Percentiles rank a stretch among this genome's conserved stretches.
Conservation (phyloP, 1,284 basidiomycete genomes). For the Apiotrichum gracile region DNA sequence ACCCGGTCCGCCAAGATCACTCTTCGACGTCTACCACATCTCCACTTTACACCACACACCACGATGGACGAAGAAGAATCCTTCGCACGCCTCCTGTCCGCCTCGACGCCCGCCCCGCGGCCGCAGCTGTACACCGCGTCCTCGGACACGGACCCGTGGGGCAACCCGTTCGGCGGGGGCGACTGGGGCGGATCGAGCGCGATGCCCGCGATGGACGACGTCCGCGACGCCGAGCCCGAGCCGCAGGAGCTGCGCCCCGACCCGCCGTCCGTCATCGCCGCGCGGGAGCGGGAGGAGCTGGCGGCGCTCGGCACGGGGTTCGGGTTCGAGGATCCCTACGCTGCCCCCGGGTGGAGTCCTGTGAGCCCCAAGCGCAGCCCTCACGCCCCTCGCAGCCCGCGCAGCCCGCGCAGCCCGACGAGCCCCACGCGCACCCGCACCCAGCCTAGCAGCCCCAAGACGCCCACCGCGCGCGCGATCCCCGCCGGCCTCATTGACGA, state of each 20-base stretch:
- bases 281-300: constrained; percentile 28
- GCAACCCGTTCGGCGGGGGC: constrained; percentile 43
- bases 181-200: constrained; percentile 8
- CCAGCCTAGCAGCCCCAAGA: background rate
- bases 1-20: too few relatives aligned
- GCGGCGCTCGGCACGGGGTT: background rate
- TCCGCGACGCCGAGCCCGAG: constrained; percentile 2
- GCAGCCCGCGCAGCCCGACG: background rate
- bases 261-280: constrained; percentile 40
- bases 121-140: constrained; percentile 24
- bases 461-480: constrained; percentile 6
- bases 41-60: background rate
- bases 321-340: constrained; percentile 1
- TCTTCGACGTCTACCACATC: background rate
- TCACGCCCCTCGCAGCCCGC: too few relatives aligned
- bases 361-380: background rate
- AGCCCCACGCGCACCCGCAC: too few relatives aligned
- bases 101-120: constrained; percentile 25
- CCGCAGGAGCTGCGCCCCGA: constrained; percentile 19
- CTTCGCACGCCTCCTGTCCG: constrained; percentile 39
- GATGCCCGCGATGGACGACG: constrained; percentile 1
- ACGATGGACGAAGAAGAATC: constrained; percentile 42
- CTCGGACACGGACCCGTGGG: constrained; percentile 39
- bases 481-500: constrained; percentile 34
- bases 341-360: background rate